Evolutionary conservation across 1,139 yeast species (phyloP).

Genomic region (Debaryomyces sp.): DNA sequence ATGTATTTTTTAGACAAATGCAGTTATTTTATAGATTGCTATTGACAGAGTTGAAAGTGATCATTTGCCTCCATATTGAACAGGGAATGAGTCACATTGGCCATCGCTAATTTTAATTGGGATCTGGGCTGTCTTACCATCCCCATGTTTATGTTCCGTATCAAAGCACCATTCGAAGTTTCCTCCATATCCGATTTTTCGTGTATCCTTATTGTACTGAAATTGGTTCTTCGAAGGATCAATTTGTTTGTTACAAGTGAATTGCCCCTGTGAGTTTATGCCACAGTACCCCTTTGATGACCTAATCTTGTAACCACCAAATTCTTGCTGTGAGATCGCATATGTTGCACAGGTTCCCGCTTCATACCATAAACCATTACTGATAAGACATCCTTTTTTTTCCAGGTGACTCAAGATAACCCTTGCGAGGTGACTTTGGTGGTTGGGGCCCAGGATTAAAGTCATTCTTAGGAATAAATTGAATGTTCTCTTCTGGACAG

Average conservation of each 20-base stretch:
- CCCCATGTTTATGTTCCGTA: constrained; percentile 38
- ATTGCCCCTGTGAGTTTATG: constrained; percentile 36
- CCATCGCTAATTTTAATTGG: constrained; percentile 53
- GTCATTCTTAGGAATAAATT: constrained; percentile 72
- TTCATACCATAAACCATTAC: constrained; percentile 82
- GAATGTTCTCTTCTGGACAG: constrained; percentile 74
- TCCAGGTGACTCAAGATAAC: constrained; percentile 54
- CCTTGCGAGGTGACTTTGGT: constrained; percentile 32
- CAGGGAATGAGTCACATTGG: constrained; percentile 31
- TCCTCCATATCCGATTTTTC: constrained; percentile 65
- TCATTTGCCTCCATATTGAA: constrained; percentile 1
- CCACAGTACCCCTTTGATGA: constrained; percentile 80
- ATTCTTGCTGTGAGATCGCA: constrained; percentile 51
- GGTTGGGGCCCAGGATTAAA: constrained; percentile 34
- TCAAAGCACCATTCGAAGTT: constrained; percentile 63
- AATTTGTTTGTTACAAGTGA: constrained; percentile 35
- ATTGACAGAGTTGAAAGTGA: not conserved
- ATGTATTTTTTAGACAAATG: not conserved
- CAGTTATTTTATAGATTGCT: not conserved
- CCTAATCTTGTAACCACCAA: constrained; percentile 70
- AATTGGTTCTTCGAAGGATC: constrained; percentile 52
- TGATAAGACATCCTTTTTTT: constrained; percentile 78
- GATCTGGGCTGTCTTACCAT: constrained; percentile 55
- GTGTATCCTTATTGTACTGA: constrained; percentile 48
- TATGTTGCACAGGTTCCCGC: constrained; percentile 88